Evolutionary conservation across 2,329 filamentous ascomycete species (phyloP), one percentile per base, ranked within the genome.

Genomic region (Neonectria punicea): DNA sequence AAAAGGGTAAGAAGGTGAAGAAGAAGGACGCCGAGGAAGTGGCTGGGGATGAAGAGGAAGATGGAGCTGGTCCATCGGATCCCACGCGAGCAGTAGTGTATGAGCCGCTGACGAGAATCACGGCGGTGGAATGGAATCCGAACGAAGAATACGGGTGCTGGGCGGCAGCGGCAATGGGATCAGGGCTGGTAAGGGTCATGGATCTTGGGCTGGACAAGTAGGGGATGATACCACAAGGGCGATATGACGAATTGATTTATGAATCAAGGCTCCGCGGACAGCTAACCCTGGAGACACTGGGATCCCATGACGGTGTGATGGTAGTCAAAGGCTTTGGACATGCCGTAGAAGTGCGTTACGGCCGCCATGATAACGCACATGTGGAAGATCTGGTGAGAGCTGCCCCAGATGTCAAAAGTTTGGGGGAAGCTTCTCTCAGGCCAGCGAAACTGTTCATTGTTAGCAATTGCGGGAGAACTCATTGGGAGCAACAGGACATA

Each of bases 301-400:
- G 83, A 84, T 14, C 85, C 86, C 77, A 85, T 80, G 41, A 84
- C 79, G 61, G 84, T 87, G 79, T 97, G 94, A 74, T 93, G 90
- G 76, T 92, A 91, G 79, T 97, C 93, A 80, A 98, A 97, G 4
- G 94, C 94, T 79, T 89, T 91, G 32, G 92, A 77, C 80, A 98
- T 86, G 53, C 93, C 94, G 57, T 89, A 90, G 65, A 98, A 83
- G 82, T 99, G 96, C 25, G 91, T 87, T 1, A 87, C 86, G 0
- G 93, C 95, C 0, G 96, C 96, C 66, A 94, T 79, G 16, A 98
- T 84, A 30, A 99, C 94, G 68, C 96, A 86, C 43, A 97, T 83
- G 81, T 99, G 96, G 79, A 99, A 99, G 69, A 99, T 92, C 81
- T 99, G 96, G 80, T 99, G 96, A 20, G 93, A 97, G 76, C 90